These are phyloP conservation scores for Davidsoniella eucalypti DNA, from an alignment of 2,329 filamentous ascomycete species.

Conservation along the genomic window DNA sequence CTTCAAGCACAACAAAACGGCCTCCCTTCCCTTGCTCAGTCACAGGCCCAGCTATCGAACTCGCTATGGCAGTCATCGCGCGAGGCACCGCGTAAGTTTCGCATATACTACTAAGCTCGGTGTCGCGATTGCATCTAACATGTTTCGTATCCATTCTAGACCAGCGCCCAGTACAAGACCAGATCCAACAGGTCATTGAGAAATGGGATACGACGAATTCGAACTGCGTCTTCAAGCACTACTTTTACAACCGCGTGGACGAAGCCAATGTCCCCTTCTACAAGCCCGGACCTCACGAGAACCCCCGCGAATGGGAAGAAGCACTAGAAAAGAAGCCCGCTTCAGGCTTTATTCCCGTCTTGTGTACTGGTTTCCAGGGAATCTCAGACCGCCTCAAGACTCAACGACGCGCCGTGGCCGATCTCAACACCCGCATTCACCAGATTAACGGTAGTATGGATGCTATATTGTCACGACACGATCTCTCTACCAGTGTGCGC, in stretches of 20 bases:
- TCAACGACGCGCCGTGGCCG: constrained; percentile 51
- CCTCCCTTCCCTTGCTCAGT: constrained; percentile 27
- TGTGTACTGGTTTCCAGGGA: constrained; percentile 57
- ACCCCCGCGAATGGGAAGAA: constrained; percentile 69
- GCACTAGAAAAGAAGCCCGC: constrained; percentile 66
- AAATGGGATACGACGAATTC: constrained; percentile 59
- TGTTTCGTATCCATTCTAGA: constrained; percentile 17
- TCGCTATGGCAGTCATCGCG: constrained; percentile 38
- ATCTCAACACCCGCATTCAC: constrained; percentile 57
- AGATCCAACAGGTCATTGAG: constrained; percentile 50
- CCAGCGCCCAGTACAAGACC: constrained; percentile 59
- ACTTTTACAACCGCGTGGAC: constrained; percentile 77
- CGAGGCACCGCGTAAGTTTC: constrained; percentile 29
- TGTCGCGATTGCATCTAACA: background rate
- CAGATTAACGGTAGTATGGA: constrained; percentile 63
- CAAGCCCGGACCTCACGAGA: constrained; percentile 51
- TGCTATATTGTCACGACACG: constrained; percentile 57
- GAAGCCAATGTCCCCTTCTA: constrained; percentile 61
- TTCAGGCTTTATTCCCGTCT: constrained; percentile 58
- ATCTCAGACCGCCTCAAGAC: constrained; percentile 56
- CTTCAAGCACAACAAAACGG: constrained; percentile 26
- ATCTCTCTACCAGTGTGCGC: constrained; percentile 58
- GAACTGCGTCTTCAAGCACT: constrained; percentile 61
- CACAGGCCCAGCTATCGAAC: constrained; percentile 30
- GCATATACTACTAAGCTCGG: background rate